Evolutionary conservation across 225 moss, liverwort and hornwort species (phyloP).

Genomic region (Sphagnum tenellum): DNA sequence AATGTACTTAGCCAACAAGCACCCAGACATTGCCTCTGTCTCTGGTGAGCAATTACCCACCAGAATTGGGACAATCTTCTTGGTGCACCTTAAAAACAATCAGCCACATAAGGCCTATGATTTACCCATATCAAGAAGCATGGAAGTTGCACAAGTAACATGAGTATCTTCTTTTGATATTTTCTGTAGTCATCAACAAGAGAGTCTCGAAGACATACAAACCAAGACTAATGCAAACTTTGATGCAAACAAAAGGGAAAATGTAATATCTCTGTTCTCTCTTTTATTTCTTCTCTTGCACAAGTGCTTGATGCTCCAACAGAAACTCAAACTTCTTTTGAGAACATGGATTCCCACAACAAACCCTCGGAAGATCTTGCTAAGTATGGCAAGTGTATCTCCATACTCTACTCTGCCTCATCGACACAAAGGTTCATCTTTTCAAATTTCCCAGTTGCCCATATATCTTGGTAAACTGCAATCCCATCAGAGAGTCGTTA

Average conservation of each 20-base stretch:
- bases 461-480: slow-evolving; percentile 85
- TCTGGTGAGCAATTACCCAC: slow-evolving; percentile 69
- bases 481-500: background rate
- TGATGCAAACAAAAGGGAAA: too few relatives aligned
- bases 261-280: too few relatives aligned
- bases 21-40: slow-evolving; percentile 62
- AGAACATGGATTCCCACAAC: background rate
- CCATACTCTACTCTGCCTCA: slow-evolving; percentile 95
- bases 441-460: slow-evolving; percentile 72
- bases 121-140: background rate
- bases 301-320: too few relatives aligned
- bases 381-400: slow-evolving; percentile 92
- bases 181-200: too few relatives aligned
- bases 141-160: too few relatives aligned
- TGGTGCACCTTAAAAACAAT: too few relatives aligned
- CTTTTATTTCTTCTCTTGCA: too few relatives aligned
- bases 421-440: slow-evolving; percentile 83
- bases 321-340: too few relatives aligned
- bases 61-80: slow-evolving; percentile 65
- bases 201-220: too few relatives aligned
- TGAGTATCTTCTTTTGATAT: too few relatives aligned
- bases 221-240: too few relatives aligned
- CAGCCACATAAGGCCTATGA: slow-evolving; percentile 43
- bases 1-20: slow-evolving; percentile 72
- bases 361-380: slow-evolving; percentile 79